Base-by-base conservation (phyloP, 176 grass and related monocot species). In the Poa annua region DNA sequence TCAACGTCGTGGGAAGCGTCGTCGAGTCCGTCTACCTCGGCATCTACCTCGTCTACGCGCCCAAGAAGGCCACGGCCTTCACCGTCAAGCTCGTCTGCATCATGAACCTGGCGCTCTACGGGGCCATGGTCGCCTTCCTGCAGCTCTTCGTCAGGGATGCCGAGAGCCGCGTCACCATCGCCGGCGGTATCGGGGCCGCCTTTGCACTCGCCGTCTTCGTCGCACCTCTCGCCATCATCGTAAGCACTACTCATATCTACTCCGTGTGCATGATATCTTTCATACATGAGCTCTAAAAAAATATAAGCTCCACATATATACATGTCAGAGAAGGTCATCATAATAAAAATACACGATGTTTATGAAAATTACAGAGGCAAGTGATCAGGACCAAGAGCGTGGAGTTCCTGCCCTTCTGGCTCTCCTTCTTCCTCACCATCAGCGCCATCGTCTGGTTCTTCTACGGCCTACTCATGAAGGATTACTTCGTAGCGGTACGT, bases 351-450 rank as follows among this genome's bases (percentile, higher is more conserved):
- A 57, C 15, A 1, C 14, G 11, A 12, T 51, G 25, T 73, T 56
- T 33, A 7, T 32, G 60, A 11, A 74, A 21, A 70, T 5, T n/a
- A 65, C 90, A 97, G 95, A 78, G 85, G 80, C 92, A 87, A 87
- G 95, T 97, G 64, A 84, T 97, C 47, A 81, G 66, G 73, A 97
- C 95, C 75, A 97, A 85, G 72, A 97, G 95, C 83, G 95, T 94
- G 74, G 90, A 97, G 83, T 97, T 83, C 90, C 94, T 97, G 86
- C 92, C 95, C 22, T 91, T 97, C 83, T 77, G 68, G 47, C 77
- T 97, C 36, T 97, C 95, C 52, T 87, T 97, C 75, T 97, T 89
- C 83, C 92, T 97, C 17, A 92, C 95, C 26, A 44, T 97, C 69
- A 94, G 90, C 89, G 95, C 95, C 74, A 20, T 97, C 60, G 95